phyloP scores from a whole-genome alignment of 2,329 filamentous ascomycete genomes.

The Zalaria obscura region DNA sequence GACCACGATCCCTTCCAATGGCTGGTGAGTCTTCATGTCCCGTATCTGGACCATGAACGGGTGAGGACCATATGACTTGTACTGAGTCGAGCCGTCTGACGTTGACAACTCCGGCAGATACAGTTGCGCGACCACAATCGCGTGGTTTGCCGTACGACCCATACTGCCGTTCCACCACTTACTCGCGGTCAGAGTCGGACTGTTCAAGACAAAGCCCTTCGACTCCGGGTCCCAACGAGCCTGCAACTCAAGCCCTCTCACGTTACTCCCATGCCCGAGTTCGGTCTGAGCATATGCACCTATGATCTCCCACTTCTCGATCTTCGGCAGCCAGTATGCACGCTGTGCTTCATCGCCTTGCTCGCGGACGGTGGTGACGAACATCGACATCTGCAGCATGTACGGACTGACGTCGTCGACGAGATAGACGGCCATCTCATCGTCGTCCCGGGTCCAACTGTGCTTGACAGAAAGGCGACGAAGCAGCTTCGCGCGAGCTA shows the following conservation, averaged over 20 bases:
- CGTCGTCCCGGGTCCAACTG: slow-evolving; percentile 35
- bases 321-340: slow-evolving; percentile 34
- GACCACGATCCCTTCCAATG: slow-evolving; percentile 33
- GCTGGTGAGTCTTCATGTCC: slow-evolving; percentile 32
- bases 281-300: slow-evolving; percentile 39
- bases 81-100: slow-evolving; percentile 12
- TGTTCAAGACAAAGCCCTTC: slow-evolving; percentile 36
- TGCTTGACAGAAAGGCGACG: slow-evolving; percentile 30
- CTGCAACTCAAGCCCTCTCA: slow-evolving; percentile 33
- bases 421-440: slow-evolving; percentile 37
- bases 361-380: slow-evolving; percentile 35
- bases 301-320: slow-evolving; percentile 35
- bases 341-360: slow-evolving; percentile 34
- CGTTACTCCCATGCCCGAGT: slow-evolving; percentile 39
- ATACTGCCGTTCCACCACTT: slow-evolving; percentile 43
- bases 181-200: slow-evolving; percentile 36
- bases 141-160: slow-evolving; percentile 40
- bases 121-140: slow-evolving; percentile 39
- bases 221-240: slow-evolving; percentile 31
- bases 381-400: slow-evolving; percentile 38
- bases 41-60: slow-evolving; percentile 39
- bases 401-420: slow-evolving; percentile 40
- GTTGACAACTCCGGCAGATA: slow-evolving; percentile 23
- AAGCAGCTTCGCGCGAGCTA: slow-evolving; percentile 37
- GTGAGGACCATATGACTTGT: slow-evolving; percentile 35